phyloP scores from a whole-genome alignment of 805 yeast species.

The Sungouiozyma intestinalis region DNA sequence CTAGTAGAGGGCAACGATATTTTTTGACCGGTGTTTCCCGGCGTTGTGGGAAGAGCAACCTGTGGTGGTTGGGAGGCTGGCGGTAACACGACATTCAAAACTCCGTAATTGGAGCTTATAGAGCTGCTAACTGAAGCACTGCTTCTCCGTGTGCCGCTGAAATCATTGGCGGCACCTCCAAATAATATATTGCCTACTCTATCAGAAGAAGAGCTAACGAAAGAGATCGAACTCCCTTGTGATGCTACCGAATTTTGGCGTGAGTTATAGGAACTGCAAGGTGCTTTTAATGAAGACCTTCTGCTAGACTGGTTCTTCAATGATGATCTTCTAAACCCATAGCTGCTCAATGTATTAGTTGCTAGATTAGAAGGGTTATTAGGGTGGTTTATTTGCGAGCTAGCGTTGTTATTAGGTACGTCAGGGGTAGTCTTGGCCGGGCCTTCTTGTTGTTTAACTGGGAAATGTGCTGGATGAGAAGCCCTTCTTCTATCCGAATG shows the following conservation, averaged over 20 bases:
- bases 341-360: neutral
- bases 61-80: conserved; percentile 47
- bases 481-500: conserved; percentile 5
- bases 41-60: conserved; percentile 35
- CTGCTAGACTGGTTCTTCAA: conserved; percentile 5
- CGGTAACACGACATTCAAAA: conserved; percentile 34
- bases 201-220: conserved; percentile 25
- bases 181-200: conserved; percentile 15
- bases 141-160: conserved; percentile 1
- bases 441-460: neutral
- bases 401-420: neutral
- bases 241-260: conserved; percentile 33
- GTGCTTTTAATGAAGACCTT: conserved; percentile 5
- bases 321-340: conserved; percentile 11
- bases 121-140: conserved; percentile 11
- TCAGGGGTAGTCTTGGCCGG: neutral
- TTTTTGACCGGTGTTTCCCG: conserved; percentile 4
- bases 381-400: neutral
- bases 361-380: neutral
- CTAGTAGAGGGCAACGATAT: conserved; percentile 1
- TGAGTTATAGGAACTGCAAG: conserved; percentile 17
- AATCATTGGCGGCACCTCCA: neutral
- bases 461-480: conserved; percentile 3
- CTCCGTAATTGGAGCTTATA: conserved; percentile 17
- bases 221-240: conserved; percentile 22